Base-by-base conservation (phyloP, 345 rosid genomes). In the Lagerstroemia speciosa region DNA sequence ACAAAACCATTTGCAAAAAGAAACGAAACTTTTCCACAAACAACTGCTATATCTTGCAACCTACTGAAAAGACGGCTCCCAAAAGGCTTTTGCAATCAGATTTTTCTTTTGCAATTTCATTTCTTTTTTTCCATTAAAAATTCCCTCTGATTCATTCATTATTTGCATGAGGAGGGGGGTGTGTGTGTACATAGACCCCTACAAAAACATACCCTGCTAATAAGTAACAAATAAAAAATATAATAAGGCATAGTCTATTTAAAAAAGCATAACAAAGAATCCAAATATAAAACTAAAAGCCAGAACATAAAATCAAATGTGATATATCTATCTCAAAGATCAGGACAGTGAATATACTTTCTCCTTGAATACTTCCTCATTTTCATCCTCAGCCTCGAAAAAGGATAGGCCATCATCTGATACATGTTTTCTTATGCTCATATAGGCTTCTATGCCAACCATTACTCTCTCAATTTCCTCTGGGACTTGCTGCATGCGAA, bases 381-480 rank as follows among this genome's bases (percentile, higher is more conserved):
- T 74, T 45, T 83, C 92, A 58, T 80, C 85, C 60, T 82, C 89
- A 20, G 85, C 83, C 76, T 83, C 88, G 46, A 95, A 89, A 82
- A 84, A 82, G 45, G 82, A 86, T 64, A 92, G 73, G 31, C 96
- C 91, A 66, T 77, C 77, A 27, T 91, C 86, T 31, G 89, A 80
- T 68, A 81, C 81, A 72, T 82, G 88, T 81, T 78, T 88, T 66
- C 97, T 83, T 64, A 95, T 92, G 87, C 97, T 95, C 85, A 95
- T 73, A 78, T 95, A 95, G 63, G 98, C 97, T 85, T 92, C 85
- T 69, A 88, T 73, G 64, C 98, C 98, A 76, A 71, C 93, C 92
- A 95, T 74, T 66, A 95, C 89, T 65, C 98, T 86, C 70, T 92
- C 99, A 76, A 92, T 84, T 81, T 92, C 99, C 68, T 95, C 98